Evolutionary conservation across 2,329 filamentous ascomycete species (phyloP).

Genomic region (Aspergillus carbonarius): DNA sequence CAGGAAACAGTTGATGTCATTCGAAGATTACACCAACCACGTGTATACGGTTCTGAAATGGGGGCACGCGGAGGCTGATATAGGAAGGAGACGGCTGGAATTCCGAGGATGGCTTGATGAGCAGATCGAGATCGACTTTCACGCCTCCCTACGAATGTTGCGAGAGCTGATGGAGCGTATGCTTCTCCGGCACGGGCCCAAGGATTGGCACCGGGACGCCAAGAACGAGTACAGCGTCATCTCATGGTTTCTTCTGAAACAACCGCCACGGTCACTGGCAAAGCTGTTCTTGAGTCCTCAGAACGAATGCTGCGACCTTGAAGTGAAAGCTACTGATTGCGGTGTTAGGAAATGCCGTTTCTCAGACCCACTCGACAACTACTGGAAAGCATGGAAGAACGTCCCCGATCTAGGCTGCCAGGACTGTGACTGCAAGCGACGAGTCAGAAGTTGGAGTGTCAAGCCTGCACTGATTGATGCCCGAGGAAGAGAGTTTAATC

Average conservation of each 20-base stretch:
- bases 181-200: slow-evolving; percentile 30
- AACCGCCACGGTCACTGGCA: slow-evolving; percentile 24
- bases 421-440: slow-evolving; percentile 27
- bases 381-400: slow-evolving; percentile 30
- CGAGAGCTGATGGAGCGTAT: slow-evolving; percentile 30
- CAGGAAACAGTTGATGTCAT: slow-evolving; percentile 12
- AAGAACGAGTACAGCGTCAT: slow-evolving; percentile 28
- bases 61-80: slow-evolving; percentile 25
- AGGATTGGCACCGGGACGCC: slow-evolving; percentile 26
- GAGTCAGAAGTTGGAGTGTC: slow-evolving; percentile 28
- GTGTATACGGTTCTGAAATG: slow-evolving; percentile 25
- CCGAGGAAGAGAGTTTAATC: slow-evolving; percentile 24
- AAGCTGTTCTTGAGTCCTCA: slow-evolving; percentile 28
- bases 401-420: slow-evolving; percentile 23
- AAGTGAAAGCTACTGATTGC: slow-evolving; percentile 17
- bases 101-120: slow-evolving; percentile 26
- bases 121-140: slow-evolving; percentile 27
- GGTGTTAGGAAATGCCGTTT: slow-evolving; percentile 22
- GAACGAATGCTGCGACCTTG: slow-evolving; percentile 26
- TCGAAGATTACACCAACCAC: slow-evolving; percentile 24
- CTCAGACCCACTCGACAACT: slow-evolving; percentile 27
- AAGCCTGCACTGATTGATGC: slow-evolving; percentile 30
- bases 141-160: slow-evolving; percentile 30
- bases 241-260: slow-evolving; percentile 30
- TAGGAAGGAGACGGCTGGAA: slow-evolving; percentile 24